Evolutionary conservation across 2,329 filamentous ascomycete genomes (phyloP), one percentile per base, ranked within the genome.

Genomic region (Colletotrichum gloeosporioides): DNA sequence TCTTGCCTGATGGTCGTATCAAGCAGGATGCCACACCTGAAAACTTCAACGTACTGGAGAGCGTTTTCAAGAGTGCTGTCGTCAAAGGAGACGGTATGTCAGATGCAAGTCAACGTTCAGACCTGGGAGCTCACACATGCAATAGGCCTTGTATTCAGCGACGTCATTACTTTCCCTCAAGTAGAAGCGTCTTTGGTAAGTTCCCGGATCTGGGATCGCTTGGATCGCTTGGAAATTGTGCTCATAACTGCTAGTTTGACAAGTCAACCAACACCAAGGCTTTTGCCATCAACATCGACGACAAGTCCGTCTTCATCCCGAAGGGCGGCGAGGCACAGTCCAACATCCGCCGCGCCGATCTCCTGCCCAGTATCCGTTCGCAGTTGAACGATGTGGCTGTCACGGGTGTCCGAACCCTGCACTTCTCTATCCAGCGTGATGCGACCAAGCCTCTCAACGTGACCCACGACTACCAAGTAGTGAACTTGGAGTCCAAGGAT

Each of bases 301-400:
- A 88, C 79, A 80, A 84, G 68, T 87, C 86, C 39, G 86, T 89
- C 76, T 89, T 89, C 81, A 59, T 78, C 13, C 81, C 81, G n/a
- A 18, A 78, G 64, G 79, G 80, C 8, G 80, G 85, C 75, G 81
- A 83, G 72, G 77, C 81, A 3, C 87, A 89, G 77, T 81, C 81
- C 8, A 87, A 88, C 13, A 89, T 88, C 81, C 83, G 87, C 55
- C 84, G 87, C 69, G 87, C 86, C 4, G 87, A 88, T 36, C 82
- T 89, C 68, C 84, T 88, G 57, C 82, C 86, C n/a, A 68, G 80
- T 81, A 71, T 84, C 84, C 81, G 82, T 82, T 78, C 77, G 8
- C 82, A 80, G 16, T 77, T 84, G 22, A 82, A 85, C 36, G 86
- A 87, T 29, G 81, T 82, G 25, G 86, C 85, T 29, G 84, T 83